Percentiles rank a stretch among this genome's conserved stretches.
These are phyloP conservation scores for Spathaspora sp. DNA, from an alignment of 1,139 yeast genomes.

Conservation along the genomic window DNA sequence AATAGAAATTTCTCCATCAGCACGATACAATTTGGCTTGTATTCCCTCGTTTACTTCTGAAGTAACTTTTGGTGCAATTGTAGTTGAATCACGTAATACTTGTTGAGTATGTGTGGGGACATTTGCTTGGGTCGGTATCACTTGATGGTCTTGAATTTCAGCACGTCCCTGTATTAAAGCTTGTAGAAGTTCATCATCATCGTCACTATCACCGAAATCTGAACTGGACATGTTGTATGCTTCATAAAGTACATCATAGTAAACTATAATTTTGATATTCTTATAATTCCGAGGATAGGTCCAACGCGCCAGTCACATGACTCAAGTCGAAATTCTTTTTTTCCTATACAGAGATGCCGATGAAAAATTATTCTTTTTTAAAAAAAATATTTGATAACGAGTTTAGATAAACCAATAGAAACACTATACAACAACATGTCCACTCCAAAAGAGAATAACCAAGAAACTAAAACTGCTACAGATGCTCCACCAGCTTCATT, in stretches of 20 bases:
- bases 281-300: not conserved
- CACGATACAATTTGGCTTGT: slow-evolving; percentile 37
- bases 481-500: slow-evolving; percentile 63
- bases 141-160: slow-evolving; percentile 7
- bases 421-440: slow-evolving; percentile 2
- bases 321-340: not conserved
- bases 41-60: slow-evolving; percentile 12
- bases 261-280: not conserved
- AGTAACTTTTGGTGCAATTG: not conserved
- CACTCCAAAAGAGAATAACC: not conserved
- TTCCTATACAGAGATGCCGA: not conserved
- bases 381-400: not conserved
- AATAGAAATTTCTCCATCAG: slow-evolving; percentile 79
- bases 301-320: not conserved
- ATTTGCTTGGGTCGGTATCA: slow-evolving; percentile 8
- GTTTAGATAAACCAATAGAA: not conserved
- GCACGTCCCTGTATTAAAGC: slow-evolving; percentile 13
- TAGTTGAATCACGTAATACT: not conserved
- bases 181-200: slow-evolving; percentile 36
- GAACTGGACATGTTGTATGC: not conserved
- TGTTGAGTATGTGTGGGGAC: not conserved
- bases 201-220: slow-evolving; percentile 26
- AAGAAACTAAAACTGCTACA: slow-evolving; percentile 23
- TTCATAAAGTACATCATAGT: not conserved
- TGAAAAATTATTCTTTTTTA: not conserved